phyloP scores from a whole-genome alignment of 495 filamentous ascomycete genomes.

The Astrocystis sublimbata region DNA sequence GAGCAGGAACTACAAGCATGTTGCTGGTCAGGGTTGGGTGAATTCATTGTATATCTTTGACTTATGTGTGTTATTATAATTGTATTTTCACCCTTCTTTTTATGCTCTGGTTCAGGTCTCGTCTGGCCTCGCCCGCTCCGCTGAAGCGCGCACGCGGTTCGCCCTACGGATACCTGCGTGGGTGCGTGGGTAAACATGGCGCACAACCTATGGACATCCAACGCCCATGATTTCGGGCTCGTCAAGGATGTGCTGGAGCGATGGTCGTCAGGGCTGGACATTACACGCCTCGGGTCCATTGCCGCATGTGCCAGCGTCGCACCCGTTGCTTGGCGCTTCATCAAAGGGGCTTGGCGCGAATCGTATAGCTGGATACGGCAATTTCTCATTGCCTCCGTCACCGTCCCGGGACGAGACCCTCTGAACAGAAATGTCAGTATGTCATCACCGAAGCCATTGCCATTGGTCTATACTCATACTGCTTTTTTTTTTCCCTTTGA shows the following conservation, averaged over 20 bases:
- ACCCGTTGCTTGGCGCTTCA: slow-evolving; percentile 31
- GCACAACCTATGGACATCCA: slow-evolving; percentile 27
- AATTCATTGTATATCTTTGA: slow-evolving; percentile 7
- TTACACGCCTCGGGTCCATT: slow-evolving; percentile 34
- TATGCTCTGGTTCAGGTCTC: neutral
- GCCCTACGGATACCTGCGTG: neutral
- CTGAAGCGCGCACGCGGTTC: neutral
- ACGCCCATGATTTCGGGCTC: slow-evolving; percentile 28
- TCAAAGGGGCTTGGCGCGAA: slow-evolving; percentile 31
- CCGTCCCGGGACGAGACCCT: slow-evolving; percentile 41
- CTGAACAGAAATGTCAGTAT: slow-evolving; percentile 47
- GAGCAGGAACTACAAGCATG: slow-evolving; percentile 7
- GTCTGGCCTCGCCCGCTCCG: neutral
- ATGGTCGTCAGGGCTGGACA: slow-evolving; percentile 32
- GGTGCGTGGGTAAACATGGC: slow-evolving; percentile 17
- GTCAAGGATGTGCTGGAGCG: slow-evolving; percentile 30
- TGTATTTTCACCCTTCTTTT: neutral
- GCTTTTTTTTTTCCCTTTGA: too few relatives aligned
- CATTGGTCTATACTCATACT: too few relatives aligned
- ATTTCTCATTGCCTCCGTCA: slow-evolving; percentile 45
- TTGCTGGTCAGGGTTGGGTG: neutral
- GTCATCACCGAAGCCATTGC: too few relatives aligned
- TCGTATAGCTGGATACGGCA: slow-evolving; percentile 43
- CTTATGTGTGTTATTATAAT: neutral
- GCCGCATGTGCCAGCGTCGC: slow-evolving; percentile 31